Evolutionary conservation across 371 early-diverging fungal genomes (phyloP).

Genomic region (Funneliformis caledonium): DNA sequence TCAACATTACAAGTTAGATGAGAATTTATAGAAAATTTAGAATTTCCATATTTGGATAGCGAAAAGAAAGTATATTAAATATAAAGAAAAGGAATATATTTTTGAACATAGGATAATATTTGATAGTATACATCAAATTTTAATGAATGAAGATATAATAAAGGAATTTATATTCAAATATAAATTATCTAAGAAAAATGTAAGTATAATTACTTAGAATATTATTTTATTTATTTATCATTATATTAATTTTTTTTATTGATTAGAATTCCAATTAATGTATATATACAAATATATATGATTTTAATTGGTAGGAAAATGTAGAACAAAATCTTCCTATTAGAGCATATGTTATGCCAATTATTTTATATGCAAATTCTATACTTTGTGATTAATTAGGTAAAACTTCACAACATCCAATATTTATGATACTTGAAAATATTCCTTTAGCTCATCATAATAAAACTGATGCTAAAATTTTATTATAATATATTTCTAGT

Average conservation of each 20-base stretch:
- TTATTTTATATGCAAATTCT: slow-evolving; percentile 15
- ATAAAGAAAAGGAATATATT: neutral
- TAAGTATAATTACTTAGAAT: too few species aligned
- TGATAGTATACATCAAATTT: neutral
- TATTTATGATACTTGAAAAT: slow-evolving; percentile 19
- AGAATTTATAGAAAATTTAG: too few species aligned
- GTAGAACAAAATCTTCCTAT: too few species aligned
- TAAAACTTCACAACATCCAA: slow-evolving; percentile 3
- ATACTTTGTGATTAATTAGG: slow-evolving; percentile 16
- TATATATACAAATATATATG: too few species aligned
- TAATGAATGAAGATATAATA: neutral
- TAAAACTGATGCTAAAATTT: too few species aligned
- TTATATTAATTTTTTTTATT: too few species aligned
- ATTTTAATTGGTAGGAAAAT: too few species aligned
- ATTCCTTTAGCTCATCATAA: neutral
- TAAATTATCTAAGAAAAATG: neutral
- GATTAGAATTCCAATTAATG: too few species aligned
- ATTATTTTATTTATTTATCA: too few species aligned
- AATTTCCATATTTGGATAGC: neutral
- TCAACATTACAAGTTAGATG: neutral
- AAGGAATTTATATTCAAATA: neutral
- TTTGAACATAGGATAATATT: neutral
- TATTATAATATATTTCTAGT: too few species aligned
- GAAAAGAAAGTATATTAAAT: neutral
- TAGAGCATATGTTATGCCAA: neutral